phyloP scores from a whole-genome alignment of 2,329 filamentous ascomycete genomes.

The Botrytis aclada region DNA sequence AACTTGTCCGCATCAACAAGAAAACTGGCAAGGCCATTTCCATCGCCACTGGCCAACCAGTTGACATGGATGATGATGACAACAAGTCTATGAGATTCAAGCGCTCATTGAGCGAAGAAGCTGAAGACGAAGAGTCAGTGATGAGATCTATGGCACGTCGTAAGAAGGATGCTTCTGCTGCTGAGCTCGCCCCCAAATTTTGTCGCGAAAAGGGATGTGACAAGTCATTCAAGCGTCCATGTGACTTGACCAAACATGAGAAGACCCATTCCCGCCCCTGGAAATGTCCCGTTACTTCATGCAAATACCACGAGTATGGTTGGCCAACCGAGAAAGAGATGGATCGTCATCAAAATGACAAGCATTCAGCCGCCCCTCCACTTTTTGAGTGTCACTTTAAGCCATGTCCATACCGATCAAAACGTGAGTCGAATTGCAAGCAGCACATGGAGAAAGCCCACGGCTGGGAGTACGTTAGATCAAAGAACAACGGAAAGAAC shows the following conservation, averaged over 20 bases:
- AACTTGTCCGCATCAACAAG: slow-evolving; percentile 73
- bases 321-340: slow-evolving; percentile 99
- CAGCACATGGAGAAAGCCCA: slow-evolving; percentile 99
- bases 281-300: slow-evolving; percentile 80
- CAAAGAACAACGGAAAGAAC: slow-evolving; percentile 81
- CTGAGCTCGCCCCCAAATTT: slow-evolving; percentile 76
- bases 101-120: slow-evolving; percentile 65
- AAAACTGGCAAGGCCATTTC: slow-evolving; percentile 78
- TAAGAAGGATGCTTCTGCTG: slow-evolving; percentile 86
- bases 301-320: slow-evolving; percentile 86
- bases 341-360: slow-evolving; percentile 94
- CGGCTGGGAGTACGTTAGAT: slow-evolving; percentile 83
- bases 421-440: slow-evolving; percentile 95
- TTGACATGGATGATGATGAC: slow-evolving; percentile 53
- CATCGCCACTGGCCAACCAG: slow-evolving; percentile 64
- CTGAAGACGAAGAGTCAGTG: slow-evolving; percentile 76
- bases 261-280: slow-evolving; percentile 96
- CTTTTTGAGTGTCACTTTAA: slow-evolving; percentile 81
- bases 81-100: slow-evolving; percentile 56
- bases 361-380: slow-evolving; percentile 76
- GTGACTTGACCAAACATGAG: slow-evolving; percentile 95
- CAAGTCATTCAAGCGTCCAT: slow-evolving; percentile 95
- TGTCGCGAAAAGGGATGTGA: slow-evolving; percentile 74
- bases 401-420: slow-evolving; percentile 89
- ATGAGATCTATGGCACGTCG: slow-evolving; percentile 92